Conservation (phyloP, 2,329 filamentous ascomycete genomes). For the Onygenales sp. region DNA sequence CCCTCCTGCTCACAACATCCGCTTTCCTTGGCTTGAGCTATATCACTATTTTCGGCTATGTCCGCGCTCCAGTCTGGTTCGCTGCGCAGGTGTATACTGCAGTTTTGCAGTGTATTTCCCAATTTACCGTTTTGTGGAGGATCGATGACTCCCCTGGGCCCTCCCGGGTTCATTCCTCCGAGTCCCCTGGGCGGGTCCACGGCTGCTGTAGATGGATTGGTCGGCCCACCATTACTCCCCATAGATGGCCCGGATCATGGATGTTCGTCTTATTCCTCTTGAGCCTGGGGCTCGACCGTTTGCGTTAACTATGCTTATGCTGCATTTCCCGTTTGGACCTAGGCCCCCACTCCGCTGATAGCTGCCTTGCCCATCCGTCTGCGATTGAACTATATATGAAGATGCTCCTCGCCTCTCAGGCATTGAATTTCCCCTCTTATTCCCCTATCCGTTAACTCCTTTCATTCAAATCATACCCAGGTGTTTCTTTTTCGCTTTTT, state of each 20-base stretch:
- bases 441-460: not conserved
- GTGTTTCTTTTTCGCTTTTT: not conserved
- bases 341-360: not conserved
- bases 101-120: not conserved
- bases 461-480: not conserved
- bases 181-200: too few species aligned
- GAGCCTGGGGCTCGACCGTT: not conserved
- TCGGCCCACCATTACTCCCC: too few species aligned
- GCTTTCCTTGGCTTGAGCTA: not conserved
- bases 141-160: not conserved
- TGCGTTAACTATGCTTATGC: not conserved
- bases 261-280: not conserved
- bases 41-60: constrained; percentile 2
- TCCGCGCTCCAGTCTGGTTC: not conserved
- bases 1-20: not conserved
- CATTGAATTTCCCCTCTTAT: not conserved
- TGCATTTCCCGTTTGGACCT: not conserved
- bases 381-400: not conserved
- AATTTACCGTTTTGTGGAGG: not conserved
- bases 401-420: not conserved
- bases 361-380: not conserved
- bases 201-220: too few species aligned
- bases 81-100: not conserved
- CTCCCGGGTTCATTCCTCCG: too few species aligned
- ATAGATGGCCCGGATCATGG: not conserved